These are phyloP conservation scores for Colletotrichum lindemuthianum DNA, from an alignment of 2,329 filamentous ascomycete species.

Conservation along the genomic window DNA sequence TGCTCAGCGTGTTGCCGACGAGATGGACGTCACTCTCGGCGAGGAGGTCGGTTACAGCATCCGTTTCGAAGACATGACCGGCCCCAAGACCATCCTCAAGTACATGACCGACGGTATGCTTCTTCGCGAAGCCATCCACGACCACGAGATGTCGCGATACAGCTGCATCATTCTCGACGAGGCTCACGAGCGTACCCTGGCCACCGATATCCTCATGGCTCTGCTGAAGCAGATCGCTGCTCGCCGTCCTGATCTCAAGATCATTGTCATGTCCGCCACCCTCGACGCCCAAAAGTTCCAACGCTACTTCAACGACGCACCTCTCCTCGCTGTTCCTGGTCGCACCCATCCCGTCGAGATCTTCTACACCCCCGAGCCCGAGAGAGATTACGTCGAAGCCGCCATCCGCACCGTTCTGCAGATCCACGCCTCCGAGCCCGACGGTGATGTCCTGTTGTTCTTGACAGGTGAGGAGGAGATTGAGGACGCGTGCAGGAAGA, in stretches of 20 bases:
- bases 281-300: constrained; percentile 98
- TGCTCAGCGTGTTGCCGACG: constrained; percentile 95
- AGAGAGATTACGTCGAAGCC: constrained; percentile 96
- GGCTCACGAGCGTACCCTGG: constrained; percentile 96
- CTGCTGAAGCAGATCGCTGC: constrained; percentile 89
- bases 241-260: constrained; percentile 89
- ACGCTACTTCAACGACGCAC: constrained; percentile 94
- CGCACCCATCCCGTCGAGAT: constrained; percentile 97
- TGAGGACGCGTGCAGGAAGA: constrained; percentile 94
- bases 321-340: constrained; percentile 91
- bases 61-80: constrained; percentile 96
- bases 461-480: constrained; percentile 98
- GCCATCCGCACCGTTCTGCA: constrained; percentile 94
- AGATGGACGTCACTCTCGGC: constrained; percentile 92
- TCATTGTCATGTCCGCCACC: constrained; percentile 99
- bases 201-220: constrained; percentile 97
- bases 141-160: constrained; percentile 90
- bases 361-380: constrained; percentile 96
- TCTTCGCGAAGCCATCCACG: constrained; percentile 94
- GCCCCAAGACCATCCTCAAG: constrained; percentile 90
- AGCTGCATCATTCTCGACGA: constrained; percentile 99
- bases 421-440: constrained; percentile 91
- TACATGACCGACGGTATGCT: constrained; percentile 99
- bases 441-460: constrained; percentile 94
- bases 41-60: constrained; percentile 99